These are phyloP conservation scores for Tetrahymena thermophila DNA, from an alignment of 73 alveolate genomes.

Conservation along the genomic window DNA sequence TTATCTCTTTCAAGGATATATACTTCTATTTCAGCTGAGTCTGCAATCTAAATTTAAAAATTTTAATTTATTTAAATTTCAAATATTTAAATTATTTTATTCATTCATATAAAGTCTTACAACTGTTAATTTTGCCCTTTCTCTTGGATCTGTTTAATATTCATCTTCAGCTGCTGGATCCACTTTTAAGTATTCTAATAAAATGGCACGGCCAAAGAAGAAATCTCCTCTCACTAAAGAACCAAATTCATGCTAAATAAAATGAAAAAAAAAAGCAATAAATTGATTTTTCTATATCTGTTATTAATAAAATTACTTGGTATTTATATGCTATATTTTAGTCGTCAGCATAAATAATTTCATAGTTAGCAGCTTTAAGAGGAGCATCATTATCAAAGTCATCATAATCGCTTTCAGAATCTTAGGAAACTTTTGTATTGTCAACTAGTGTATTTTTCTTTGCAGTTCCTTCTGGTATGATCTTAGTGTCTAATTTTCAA, in stretches of 20 bases:
- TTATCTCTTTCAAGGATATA: conserved; percentile 19
- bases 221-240: conserved; percentile 43
- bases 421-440: background rate
- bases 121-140: conserved; percentile 15
- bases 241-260: background rate
- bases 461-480: background rate
- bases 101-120: background rate
- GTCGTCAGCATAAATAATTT: background rate
- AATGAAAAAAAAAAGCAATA: background rate
- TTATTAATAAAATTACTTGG: background rate
- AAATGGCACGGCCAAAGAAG: conserved; percentile 36
- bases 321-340: background rate
- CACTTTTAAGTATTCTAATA: conserved; percentile 22
- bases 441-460: background rate
- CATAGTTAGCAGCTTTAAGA: background rate
- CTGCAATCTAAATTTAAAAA: background rate
- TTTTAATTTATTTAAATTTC: no score
- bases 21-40: conserved; percentile 38
- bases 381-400: background rate
- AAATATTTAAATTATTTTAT: no score
- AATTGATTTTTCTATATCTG: background rate
- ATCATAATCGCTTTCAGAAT: background rate
- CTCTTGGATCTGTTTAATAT: conserved; percentile 15
- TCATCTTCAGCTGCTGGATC: conserved; percentile 27
- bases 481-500: background rate